Conservation (phyloP, 1,284 basidiomycete species). For the Apiotrichum laibachii region DNA sequence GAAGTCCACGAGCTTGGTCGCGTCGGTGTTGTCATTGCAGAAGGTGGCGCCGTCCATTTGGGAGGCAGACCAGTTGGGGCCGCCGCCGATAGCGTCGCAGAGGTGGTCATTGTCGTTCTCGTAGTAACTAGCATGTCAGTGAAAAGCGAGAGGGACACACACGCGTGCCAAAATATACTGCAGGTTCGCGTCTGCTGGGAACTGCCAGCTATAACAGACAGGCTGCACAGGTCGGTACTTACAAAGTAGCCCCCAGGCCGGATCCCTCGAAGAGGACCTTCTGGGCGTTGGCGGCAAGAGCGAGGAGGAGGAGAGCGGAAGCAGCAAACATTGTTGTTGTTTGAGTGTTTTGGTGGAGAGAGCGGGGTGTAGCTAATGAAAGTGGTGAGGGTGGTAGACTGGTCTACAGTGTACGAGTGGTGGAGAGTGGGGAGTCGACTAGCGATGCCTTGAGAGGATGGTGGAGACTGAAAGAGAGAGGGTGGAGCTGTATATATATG, state of each 20-base stretch:
- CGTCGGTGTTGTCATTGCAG: conserved; percentile 15
- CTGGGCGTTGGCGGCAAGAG: conserved; percentile 14
- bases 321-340: conserved; percentile 11
- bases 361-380: not conserved
- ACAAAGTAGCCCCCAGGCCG: conserved; percentile 17
- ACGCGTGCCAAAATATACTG: not conserved
- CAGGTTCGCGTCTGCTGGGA: too few species aligned
- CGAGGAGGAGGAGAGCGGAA: conserved; percentile 9
- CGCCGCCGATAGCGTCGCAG: conserved; percentile 18
- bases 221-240: conserved; percentile 4
- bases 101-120: conserved; percentile 8
- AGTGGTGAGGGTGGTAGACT: not conserved
- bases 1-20: conserved; percentile 9
- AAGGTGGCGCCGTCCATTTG: conserved; percentile 19
- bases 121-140: conserved; percentile 19
- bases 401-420: not conserved
- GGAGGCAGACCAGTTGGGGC: conserved; percentile 23
- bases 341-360: not conserved
- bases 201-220: too few species aligned
- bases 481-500: not conserved
- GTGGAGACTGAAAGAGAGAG: not conserved
- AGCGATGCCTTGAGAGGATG: not conserved
- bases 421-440: not conserved
- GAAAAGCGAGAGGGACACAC: not conserved
- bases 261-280: conserved; percentile 13